Percentiles rank a stretch among this genome's conserved stretches.
phyloP scores from a whole-genome alignment of 1,139 yeast genomes.

The Magnusiomyces ingens region DNA sequence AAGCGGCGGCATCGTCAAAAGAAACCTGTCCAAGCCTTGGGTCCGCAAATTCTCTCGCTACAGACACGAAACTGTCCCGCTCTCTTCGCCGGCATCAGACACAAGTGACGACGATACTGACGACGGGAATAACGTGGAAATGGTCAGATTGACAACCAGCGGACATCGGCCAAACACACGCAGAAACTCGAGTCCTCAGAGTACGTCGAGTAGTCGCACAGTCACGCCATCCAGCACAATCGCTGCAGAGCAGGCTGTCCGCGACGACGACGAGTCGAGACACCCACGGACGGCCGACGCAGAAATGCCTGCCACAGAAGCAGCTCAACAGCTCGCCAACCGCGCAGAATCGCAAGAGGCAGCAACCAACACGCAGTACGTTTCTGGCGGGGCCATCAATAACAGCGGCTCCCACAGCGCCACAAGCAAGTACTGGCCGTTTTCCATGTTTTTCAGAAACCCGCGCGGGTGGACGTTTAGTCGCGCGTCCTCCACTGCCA shows the following conservation, averaged over 20 bases:
- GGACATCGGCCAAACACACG: too few relatives aligned
- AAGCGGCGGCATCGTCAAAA: background rate
- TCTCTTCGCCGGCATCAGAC: background rate
- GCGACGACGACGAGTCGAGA: background rate
- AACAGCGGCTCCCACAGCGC: background rate
- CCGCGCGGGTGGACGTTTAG: constrained; percentile 12
- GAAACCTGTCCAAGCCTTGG: background rate
- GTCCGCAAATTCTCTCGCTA: background rate
- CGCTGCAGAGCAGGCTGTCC: background rate
- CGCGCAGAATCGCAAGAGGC: background rate
- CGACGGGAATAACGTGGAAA: too few relatives aligned
- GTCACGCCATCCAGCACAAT: background rate
- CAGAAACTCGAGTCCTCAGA: too few relatives aligned
- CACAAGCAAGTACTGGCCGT: constrained; percentile 3
- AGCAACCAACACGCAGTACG: background rate
- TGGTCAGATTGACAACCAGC: too few relatives aligned
- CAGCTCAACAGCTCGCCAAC: too few relatives aligned
- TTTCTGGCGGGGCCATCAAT: background rate
- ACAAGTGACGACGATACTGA: too few relatives aligned
- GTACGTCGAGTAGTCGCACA: too few relatives aligned
- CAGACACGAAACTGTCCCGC: background rate
- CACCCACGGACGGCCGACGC: background rate
- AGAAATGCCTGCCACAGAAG: too few relatives aligned
- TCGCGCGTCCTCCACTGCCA: constrained; percentile 10
- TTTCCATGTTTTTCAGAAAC: constrained; percentile 6